phyloP scores from a whole-genome alignment of 345 rosid species.

The Lenwebbia sp. region DNA sequence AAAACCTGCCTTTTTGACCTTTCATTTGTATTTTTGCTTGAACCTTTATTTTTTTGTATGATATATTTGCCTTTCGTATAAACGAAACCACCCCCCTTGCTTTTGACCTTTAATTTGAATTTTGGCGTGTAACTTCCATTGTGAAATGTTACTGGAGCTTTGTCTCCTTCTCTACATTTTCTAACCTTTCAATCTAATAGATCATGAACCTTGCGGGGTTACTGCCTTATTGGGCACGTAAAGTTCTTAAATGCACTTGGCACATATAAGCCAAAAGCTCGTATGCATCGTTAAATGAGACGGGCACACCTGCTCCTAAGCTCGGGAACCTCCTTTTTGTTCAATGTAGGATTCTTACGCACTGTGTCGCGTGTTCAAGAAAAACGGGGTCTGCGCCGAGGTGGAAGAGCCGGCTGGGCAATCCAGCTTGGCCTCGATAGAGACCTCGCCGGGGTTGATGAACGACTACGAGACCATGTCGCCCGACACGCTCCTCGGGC shows the following conservation, averaged over 20 bases:
- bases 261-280: background rate
- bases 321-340: background rate
- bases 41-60: background rate
- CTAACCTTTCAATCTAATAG: background rate
- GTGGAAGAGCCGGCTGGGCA: constrained; percentile 55
- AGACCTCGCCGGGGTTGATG: constrained; percentile 11
- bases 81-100: background rate
- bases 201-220: background rate
- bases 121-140: background rate
- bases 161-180: background rate
- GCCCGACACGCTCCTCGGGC: constrained; percentile 54
- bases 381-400: constrained; percentile 70
- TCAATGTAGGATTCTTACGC: constrained; percentile 73
- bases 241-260: background rate
- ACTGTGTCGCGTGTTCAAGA: constrained; percentile 92
- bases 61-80: background rate
- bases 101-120: background rate
- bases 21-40: background rate
- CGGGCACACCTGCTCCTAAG: background rate
- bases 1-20: background rate
- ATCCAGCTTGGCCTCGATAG: constrained; percentile 31
- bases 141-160: background rate
- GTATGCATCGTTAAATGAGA: background rate
- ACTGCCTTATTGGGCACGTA: background rate
- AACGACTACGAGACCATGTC: constrained; percentile 51